Conservation (phyloP, 2,329 filamentous ascomycete species). For the Truncatella angustata region DNA sequence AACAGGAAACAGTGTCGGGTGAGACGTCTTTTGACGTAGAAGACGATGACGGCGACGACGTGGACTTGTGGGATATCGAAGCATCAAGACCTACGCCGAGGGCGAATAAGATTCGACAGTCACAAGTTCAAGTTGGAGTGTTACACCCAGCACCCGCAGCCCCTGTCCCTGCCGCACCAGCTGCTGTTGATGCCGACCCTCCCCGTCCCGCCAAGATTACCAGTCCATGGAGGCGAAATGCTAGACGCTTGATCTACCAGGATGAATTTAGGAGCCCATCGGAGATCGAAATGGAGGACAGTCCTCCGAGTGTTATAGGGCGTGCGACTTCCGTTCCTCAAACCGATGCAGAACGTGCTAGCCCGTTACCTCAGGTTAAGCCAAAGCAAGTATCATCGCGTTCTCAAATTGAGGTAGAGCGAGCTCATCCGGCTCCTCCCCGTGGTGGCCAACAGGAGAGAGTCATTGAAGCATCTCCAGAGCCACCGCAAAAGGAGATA, state of each 20-base stretch:
- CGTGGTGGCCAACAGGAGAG: background rate
- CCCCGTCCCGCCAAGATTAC: constrained; percentile 32
- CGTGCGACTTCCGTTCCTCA: background rate
- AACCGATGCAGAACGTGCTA: no score
- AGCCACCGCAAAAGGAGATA: background rate
- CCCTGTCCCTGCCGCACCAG: background rate
- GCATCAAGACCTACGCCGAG: constrained; percentile 46
- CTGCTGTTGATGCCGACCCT: constrained; percentile 12
- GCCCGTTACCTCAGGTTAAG: no score
- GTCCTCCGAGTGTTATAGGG: constrained; percentile 20
- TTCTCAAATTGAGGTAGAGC: constrained; percentile 18
- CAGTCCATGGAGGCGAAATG: constrained; percentile 39
- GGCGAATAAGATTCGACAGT: constrained; percentile 18
- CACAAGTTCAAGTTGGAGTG: constrained; percentile 1
- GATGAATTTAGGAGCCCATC: constrained; percentile 29
- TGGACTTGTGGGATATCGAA: constrained; percentile 57
- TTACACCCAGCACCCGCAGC: background rate
- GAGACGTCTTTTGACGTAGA: constrained; percentile 12
- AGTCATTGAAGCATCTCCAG: background rate
- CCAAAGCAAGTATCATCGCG: no score
- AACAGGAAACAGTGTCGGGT: constrained; percentile 12
- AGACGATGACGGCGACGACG: constrained; percentile 19
- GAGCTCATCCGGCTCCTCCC: background rate
- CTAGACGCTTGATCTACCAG: constrained; percentile 28
- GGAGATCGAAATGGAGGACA: constrained; percentile 30